Evolutionary conservation across 2,329 filamentous ascomycete genomes (phyloP).

Genomic region (Zalaria sp.): DNA sequence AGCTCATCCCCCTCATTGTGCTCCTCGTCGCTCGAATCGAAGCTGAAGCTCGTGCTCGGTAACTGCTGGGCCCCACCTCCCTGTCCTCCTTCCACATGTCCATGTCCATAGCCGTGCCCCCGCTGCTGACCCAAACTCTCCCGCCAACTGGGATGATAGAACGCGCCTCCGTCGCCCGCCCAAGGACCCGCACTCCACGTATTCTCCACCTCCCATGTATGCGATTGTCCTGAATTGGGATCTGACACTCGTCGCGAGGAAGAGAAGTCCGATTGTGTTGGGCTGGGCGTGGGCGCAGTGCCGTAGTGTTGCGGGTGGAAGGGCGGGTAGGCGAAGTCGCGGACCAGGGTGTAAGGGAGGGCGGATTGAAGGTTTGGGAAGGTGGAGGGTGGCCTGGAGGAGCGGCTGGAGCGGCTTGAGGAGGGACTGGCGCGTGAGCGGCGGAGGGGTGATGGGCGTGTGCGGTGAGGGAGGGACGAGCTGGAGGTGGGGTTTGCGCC

Average conservation of each 20-base stretch:
- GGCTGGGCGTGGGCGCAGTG: constrained; percentile 54
- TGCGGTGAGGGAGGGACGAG: too few species aligned
- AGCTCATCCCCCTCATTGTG: constrained; percentile 4
- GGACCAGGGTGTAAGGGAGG: constrained; percentile 74
- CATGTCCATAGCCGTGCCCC: too few species aligned
- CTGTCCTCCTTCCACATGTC: constrained; percentile 6
- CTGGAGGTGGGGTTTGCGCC: too few species aligned
- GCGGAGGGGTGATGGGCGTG: neutral
- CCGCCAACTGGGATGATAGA: constrained; percentile 6
- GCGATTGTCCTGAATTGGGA: neutral
- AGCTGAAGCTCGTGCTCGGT: constrained; percentile 19
- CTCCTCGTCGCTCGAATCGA: constrained; percentile 8
- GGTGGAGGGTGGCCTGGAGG: constrained; percentile 22
- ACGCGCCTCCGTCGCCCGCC: constrained; percentile 18
- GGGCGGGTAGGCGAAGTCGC: constrained; percentile 85
- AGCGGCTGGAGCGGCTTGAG: constrained; percentile 2
- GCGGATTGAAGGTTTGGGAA: constrained; percentile 78
- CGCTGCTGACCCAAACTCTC: too few species aligned
- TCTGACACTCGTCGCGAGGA: constrained; percentile 41
- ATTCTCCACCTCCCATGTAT: too few species aligned
- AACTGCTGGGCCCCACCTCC: constrained; percentile 13
- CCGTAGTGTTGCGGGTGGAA: constrained; percentile 87
- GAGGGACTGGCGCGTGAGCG: neutral
- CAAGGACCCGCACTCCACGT: constrained; percentile 37
- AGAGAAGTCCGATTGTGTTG: constrained; percentile 50